Evolutionary conservation across 108 stramenopile species (phyloP).

Genomic region (Cylindrotheca fusiformis): DNA sequence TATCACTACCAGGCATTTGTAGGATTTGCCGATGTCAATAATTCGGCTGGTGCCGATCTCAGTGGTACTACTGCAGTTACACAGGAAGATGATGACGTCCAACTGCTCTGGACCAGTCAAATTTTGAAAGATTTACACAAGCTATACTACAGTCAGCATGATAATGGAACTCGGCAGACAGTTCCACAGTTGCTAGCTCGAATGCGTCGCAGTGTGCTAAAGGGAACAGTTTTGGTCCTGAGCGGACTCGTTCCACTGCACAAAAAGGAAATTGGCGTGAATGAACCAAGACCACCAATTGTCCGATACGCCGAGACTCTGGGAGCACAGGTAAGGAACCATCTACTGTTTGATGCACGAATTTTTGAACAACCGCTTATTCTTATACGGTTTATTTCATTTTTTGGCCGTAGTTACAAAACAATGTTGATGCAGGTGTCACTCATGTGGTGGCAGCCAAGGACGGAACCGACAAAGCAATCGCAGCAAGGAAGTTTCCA

Average conservation of each 20-base stretch:
- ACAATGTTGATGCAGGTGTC: conserved; percentile 37
- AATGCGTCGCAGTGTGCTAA: conserved; percentile 58
- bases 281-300: conserved; percentile 47
- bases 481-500: conserved; percentile 57
- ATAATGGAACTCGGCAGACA: conserved; percentile 37
- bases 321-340: conserved; percentile 60
- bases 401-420: conserved; percentile 11
- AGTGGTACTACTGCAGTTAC: conserved; percentile 29
- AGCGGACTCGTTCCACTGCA: conserved; percentile 75
- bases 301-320: conserved; percentile 76
- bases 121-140: conserved; percentile 61
- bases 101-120: conserved; percentile 68
- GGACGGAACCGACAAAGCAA: conserved; percentile 77
- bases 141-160: conserved; percentile 50
- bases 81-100: conserved; percentile 40
- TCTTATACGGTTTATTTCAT: background rate
- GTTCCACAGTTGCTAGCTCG: conserved; percentile 58
- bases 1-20: conserved; percentile 82
- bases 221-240: conserved; percentile 51
- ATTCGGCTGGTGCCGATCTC: conserved; percentile 72
- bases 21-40: conserved; percentile 87
- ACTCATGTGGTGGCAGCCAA: conserved; percentile 80
- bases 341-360: background rate
- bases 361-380: background rate
- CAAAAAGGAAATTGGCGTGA: conserved; percentile 33